Conservation (phyloP, 192 early-diverging fungal species). For the Lobosporangium transversale region DNA sequence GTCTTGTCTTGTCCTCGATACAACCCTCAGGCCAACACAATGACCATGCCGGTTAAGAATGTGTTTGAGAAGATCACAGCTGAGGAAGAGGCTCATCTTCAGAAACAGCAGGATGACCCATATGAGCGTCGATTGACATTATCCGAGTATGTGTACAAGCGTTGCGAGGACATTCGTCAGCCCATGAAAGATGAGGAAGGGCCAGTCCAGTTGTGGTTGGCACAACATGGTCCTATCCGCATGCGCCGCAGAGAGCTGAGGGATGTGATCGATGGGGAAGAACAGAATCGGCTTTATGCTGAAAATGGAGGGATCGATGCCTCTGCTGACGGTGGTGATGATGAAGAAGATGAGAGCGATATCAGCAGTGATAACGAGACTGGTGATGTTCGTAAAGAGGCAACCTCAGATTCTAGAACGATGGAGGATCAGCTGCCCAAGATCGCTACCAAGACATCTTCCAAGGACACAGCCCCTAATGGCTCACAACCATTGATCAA, state of each 20-base stretch:
- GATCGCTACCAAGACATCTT: constrained; percentile 41
- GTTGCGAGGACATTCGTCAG: constrained; percentile 48
- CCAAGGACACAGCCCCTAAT: not conserved
- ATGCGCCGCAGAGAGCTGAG: constrained; percentile 33
- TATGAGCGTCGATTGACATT: constrained; percentile 42
- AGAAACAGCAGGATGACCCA: constrained; percentile 36
- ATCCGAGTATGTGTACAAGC: constrained; percentile 50
- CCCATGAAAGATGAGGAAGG: constrained; percentile 51
- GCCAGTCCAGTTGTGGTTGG: constrained; percentile 47
- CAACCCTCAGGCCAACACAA: constrained; percentile 37
- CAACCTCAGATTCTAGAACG: not conserved
- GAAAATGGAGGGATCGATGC: no score
- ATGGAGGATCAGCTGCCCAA: constrained; percentile 43
- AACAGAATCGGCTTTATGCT: not conserved
- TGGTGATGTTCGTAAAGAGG: not conserved
- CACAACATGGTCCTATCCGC: constrained; percentile 49
- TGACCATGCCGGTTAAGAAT: constrained; percentile 55
- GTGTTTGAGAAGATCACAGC: constrained; percentile 42
- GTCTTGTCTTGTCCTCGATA: constrained; percentile 31
- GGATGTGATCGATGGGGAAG: constrained; percentile 15
- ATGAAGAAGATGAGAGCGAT: not conserved
- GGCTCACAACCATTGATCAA: constrained; percentile 10
- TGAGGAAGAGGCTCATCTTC: constrained; percentile 22
- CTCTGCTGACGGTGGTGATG: constrained; percentile 6
- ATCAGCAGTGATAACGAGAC: constrained; percentile 3